Base-by-base conservation (phyloP, 2,329 filamentous ascomycete species). In the Metarhizium guizhouense region DNA sequence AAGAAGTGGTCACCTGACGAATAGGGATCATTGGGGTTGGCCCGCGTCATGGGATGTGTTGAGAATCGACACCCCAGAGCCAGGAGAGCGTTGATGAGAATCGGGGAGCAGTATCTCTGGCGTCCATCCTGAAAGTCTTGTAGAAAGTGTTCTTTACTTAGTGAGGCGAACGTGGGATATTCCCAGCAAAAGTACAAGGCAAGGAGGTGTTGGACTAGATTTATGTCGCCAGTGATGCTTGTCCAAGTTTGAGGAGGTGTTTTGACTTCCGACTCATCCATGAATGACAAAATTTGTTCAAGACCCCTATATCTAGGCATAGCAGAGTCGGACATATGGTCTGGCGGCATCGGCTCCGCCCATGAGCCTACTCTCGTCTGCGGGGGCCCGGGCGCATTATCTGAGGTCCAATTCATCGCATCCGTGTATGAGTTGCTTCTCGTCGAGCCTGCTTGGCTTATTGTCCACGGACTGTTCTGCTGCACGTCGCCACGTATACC, bases 1-100 rank as follows among this genome's bases (percentile, higher is more conserved):
- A 89, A 90, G 69, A 90, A 91, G 65, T 88, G 82, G 59, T 90
- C 84, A 4, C 87, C 87, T 1, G 86, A 84, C 0, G 84, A 83
- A 56, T 80, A 79, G 3, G 84, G 78, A 62, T 88, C 80, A 60
- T 76, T 72, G 0, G 82, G 78, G 56, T 85, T 77, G n/a, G 78
- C 80, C 43, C 85, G 80, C 11, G 84, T 86, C 63, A 78, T 78
- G 18, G 80, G 79, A 40, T 84, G 80, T 53, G 79, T 82, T 1
- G 86, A 89, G 61, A 87, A 86, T 52, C 85, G 81, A 62, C 86
- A 88, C 2, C 83, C 85, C 36, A 87, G 72, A 10, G 86, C 82
- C 2, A 86, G 74, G 32, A 87, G 72, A 4, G 83, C 82, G 57
- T 87, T 88, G 52, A 87, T 80, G 3, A 88, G 70, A 18, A 87